These are phyloP conservation scores for Biscogniauxia sp. DNA, from an alignment of 2,329 filamentous ascomycete species.

Conservation along the genomic window DNA sequence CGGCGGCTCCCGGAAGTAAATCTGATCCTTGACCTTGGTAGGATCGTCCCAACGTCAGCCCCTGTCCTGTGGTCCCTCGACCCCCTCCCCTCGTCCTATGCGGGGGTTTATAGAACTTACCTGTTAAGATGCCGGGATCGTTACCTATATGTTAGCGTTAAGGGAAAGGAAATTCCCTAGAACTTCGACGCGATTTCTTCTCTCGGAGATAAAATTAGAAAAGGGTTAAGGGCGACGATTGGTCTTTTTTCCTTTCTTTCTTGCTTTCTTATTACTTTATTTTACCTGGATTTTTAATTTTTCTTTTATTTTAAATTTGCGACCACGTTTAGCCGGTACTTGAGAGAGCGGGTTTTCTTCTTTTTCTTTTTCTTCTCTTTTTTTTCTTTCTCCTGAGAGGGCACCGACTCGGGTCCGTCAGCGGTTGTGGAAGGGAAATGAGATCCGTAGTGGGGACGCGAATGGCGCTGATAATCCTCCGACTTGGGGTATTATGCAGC, in stretches of 20 bases:
- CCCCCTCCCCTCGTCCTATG: slow-evolving; percentile 7
- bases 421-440: slow-evolving; percentile 1
- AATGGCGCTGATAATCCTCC: slow-evolving; percentile 20
- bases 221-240: slow-evolving; percentile 14
- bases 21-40: slow-evolving; percentile 21
- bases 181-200: slow-evolving; percentile 8
- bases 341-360: neutral
- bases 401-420: neutral
- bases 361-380: too few species aligned
- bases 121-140: slow-evolving; percentile 10
- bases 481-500: slow-evolving; percentile 22
- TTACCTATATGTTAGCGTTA: neutral
- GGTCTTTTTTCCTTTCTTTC: neutral
- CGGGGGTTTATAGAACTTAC: slow-evolving; percentile 17
- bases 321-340: neutral
- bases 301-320: too few species aligned
- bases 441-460: slow-evolving; percentile 5
- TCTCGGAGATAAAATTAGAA: slow-evolving; percentile 23
- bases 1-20: slow-evolving; percentile 24
- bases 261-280: too few species aligned
- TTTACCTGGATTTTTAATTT: too few species aligned
- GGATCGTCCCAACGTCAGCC: slow-evolving; percentile 19
- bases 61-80: slow-evolving; percentile 9
- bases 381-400: neutral
- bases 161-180: neutral